These are phyloP conservation scores for Debaryomyces maramus DNA, from an alignment of 805 yeast genomes.

Conservation along the genomic window DNA sequence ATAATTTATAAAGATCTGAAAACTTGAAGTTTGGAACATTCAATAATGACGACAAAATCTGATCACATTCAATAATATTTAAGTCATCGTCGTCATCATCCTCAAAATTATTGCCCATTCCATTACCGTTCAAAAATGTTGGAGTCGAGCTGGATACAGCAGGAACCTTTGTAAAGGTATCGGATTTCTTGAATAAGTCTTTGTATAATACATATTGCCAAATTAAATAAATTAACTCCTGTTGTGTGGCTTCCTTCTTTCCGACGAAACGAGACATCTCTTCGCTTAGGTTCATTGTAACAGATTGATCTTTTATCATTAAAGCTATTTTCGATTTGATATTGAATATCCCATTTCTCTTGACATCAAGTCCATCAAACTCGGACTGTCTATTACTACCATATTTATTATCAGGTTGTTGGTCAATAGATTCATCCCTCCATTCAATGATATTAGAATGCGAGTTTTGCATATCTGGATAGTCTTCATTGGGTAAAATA, in stretches of 20 bases:
- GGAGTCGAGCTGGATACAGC: constrained; percentile 32
- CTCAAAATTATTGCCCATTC: constrained; percentile 10
- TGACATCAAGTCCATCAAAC: constrained; percentile 89
- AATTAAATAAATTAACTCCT: constrained; percentile 73
- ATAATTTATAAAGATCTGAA: constrained; percentile 67
- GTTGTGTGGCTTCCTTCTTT: constrained; percentile 75
- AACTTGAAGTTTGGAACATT: constrained; percentile 58
- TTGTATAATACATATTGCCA: constrained; percentile 80
- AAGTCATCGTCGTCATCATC: constrained; percentile 33
- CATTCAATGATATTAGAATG: constrained; percentile 69
- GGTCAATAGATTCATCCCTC: constrained; percentile 62
- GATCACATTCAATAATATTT: constrained; percentile 42
- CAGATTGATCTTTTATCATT: constrained; percentile 70
- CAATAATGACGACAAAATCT: constrained; percentile 45
- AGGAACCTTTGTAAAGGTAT: constrained; percentile 32
- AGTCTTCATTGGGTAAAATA: constrained; percentile 46
- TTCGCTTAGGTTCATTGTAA: constrained; percentile 61
- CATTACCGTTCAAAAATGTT: constrained; percentile 15
- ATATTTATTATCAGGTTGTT: constrained; percentile 8
- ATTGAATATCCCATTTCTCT: constrained; percentile 63
- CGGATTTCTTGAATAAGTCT: constrained; percentile 45
- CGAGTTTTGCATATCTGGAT: constrained; percentile 31
- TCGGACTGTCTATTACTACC: constrained; percentile 17
- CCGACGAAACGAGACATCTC: constrained; percentile 73
- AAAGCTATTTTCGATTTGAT: constrained; percentile 70